These are phyloP conservation scores for Jaenimonas drosophilae DNA, from an alignment of 208 protist genomes.

Conservation along the genomic window DNA sequence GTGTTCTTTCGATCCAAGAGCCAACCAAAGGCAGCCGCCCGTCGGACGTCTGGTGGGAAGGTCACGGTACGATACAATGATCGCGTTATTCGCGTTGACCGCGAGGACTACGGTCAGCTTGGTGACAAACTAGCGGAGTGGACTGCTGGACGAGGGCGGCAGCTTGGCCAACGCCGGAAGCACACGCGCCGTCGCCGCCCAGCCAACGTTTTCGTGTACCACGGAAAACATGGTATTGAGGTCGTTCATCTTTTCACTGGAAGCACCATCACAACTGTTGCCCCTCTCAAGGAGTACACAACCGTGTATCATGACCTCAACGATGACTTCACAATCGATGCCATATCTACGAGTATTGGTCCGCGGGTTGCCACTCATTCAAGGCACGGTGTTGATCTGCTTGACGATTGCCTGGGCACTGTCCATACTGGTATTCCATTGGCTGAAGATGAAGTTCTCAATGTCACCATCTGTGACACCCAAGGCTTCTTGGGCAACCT, in stretches of 20 bases:
- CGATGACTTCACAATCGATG: conserved; percentile 74
- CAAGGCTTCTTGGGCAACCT: conserved; percentile 69
- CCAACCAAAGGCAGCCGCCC: conserved; percentile 2
- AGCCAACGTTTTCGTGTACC: conserved; percentile 81
- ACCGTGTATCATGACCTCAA: conserved; percentile 83
- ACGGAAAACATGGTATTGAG: conserved; percentile 64
- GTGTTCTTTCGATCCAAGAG: conserved; percentile 56
- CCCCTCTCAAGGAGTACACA: conserved; percentile 40
- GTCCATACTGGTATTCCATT: conserved; percentile 46
- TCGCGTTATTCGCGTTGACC: conserved; percentile 46
- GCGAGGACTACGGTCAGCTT: conserved; percentile 63
- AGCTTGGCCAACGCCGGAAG: conserved; percentile 4
- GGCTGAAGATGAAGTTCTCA: conserved; percentile 35
- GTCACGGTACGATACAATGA: conserved; percentile 53
- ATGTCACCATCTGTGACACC: conserved; percentile 74
- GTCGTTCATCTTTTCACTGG: conserved; percentile 88
- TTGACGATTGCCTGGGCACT: conserved; percentile 61
- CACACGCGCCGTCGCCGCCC: conserved; percentile 2
- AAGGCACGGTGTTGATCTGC: conserved; percentile 40
- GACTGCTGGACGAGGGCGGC: conserved; percentile 1
- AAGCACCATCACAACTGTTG: conserved; percentile 43
- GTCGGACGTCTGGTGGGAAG: conserved; percentile 3
- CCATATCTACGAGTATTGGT: conserved; percentile 50
- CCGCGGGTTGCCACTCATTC: conserved; percentile 20
- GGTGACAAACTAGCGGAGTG: conserved; percentile 31